Base-by-base conservation (phyloP, 208 protist genomes). In the Phytomonas serpens region DNA sequence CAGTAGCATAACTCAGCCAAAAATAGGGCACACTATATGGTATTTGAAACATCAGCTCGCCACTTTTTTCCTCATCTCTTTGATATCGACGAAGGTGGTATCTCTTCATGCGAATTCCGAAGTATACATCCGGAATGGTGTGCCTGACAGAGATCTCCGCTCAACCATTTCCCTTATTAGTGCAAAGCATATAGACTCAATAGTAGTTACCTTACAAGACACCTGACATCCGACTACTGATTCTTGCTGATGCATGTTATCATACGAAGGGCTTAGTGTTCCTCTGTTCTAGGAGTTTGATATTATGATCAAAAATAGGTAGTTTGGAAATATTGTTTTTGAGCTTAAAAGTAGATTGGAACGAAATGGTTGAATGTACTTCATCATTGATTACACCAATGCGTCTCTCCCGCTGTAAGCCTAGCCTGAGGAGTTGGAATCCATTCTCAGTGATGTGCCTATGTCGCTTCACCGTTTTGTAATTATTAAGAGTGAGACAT, bases 341-440 rank as follows among this genome's bases (percentile, higher is more conserved):
- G 86, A 72, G 13, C 75, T 79, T n/a, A 32, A 64, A 27, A 78
- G 69, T 16, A 23, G 67, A 11, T 72, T 36, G 37, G 84, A 87
- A 74, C 76, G 86, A 34, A 67, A 85, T 69, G 78, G 69, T 51
- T 93, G 88, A 85, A 86, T 91, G 63, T 62, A 73, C 63, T 76
- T 89, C 68, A 68, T 91, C 23, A 88, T 81, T 27, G 80, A 84
- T 68, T 93, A 90, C 76, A 83, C 90, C 11, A 83, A 87, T 52
- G 57, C 89, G 4, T 93, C 84, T 70, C 77, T 93, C 30, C 61
- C 82, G 0, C 78, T 77, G 14, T 75, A 83, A 0, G 75, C 78
- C 11, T 83, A 90, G 68, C 88, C 80, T n/a, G 73, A 88, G 74
- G 76, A 80, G 65, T 70, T 89, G 67, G 75, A 85, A 73, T 42